Evolutionary conservation across 2,329 filamentous ascomycete species (phyloP).

Genomic region (Xylaria hypoxylon): DNA sequence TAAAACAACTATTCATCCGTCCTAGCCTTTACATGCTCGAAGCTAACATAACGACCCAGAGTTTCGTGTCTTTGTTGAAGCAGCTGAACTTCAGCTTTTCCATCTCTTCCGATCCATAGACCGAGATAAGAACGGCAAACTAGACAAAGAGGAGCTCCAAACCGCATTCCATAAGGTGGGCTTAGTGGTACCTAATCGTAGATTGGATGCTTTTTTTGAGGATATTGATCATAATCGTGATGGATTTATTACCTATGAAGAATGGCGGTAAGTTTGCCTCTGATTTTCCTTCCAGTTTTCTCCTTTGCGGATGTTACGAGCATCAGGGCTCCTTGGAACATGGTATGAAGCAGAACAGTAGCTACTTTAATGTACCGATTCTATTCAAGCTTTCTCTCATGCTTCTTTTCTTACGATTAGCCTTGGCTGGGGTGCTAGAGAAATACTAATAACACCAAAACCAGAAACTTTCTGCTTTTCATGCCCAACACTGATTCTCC

Average conservation of each 20-base stretch:
- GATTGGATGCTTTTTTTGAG: conserved; percentile 85
- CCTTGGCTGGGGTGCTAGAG: not conserved
- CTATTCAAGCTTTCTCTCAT: conserved; percentile 5
- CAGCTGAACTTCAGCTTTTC: conserved; percentile 86
- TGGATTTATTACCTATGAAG: conserved; percentile 87
- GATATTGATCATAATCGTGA: conserved; percentile 92
- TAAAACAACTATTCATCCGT: not conserved
- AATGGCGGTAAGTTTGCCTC: conserved; percentile 87
- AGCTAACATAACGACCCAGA: conserved; percentile 64
- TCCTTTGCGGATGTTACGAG: not conserved
- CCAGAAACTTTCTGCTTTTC: conserved; percentile 92
- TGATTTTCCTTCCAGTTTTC: not conserved
- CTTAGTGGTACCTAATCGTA: conserved; percentile 79
- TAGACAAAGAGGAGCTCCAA: conserved; percentile 87
- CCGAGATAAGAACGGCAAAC: conserved; percentile 82
- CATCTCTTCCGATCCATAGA: conserved; percentile 89
- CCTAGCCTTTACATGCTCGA: conserved; percentile 14
- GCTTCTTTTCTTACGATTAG: not conserved
- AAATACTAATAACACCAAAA: conserved; percentile 17
- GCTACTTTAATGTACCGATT: conserved; percentile 2
- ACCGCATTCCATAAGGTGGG: conserved; percentile 82
- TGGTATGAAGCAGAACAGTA: not conserved
- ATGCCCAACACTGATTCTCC: conserved; percentile 73
- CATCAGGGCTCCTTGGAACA: not conserved
- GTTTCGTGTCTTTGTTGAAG: conserved; percentile 88